A percentile compares a stretch with the other conserved stretches of the same genome.
Evolutionary conservation across 1,284 basidiomycete genomes (phyloP).

Genomic region (Tilletia indica): DNA sequence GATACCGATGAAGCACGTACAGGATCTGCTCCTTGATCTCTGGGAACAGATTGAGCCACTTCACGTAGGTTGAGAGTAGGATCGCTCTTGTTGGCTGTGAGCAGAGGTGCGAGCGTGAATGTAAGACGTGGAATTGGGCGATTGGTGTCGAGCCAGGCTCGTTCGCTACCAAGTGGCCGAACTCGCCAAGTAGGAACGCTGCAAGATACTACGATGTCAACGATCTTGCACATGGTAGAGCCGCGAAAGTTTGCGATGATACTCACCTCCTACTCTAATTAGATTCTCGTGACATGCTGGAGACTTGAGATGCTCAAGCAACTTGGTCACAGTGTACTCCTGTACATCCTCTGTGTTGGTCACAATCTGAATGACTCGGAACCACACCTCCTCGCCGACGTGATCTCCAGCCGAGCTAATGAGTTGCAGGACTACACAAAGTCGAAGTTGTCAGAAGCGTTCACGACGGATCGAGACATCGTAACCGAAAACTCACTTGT

Average conservation of each 20-base stretch:
- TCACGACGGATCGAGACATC: constrained; percentile 67
- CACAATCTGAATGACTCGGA: constrained; percentile 95
- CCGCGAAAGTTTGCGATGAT: neutral
- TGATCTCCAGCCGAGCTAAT: constrained; percentile 96
- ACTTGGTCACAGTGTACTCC: constrained; percentile 87
- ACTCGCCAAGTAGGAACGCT: constrained; percentile 89
- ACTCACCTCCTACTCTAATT: constrained; percentile 79
- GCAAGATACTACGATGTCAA: neutral
- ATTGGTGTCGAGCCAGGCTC: constrained; percentile 86
- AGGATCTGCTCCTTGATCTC: constrained; percentile 93
- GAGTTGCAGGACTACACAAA: constrained; percentile 70
- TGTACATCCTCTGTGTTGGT: constrained; percentile 93
- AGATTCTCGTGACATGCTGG: constrained; percentile 93
- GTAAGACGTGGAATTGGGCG: constrained; percentile 90
- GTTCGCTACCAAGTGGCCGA: constrained; percentile 91
- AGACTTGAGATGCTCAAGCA: constrained; percentile 82
- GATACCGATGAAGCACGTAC: constrained; percentile 92
- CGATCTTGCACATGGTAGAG: neutral
- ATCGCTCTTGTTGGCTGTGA: constrained; percentile 87
- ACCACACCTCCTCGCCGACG: constrained; percentile 99
- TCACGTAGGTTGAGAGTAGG: constrained; percentile 93
- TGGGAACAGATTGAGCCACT: constrained; percentile 99
- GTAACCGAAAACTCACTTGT: constrained; percentile 20
- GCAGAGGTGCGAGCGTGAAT: constrained; percentile 93
- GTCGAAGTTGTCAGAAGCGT: constrained; percentile 70